Base-by-base conservation (phyloP, 169 alveolate species). In the Plasmodium gallinaceum region DNA sequence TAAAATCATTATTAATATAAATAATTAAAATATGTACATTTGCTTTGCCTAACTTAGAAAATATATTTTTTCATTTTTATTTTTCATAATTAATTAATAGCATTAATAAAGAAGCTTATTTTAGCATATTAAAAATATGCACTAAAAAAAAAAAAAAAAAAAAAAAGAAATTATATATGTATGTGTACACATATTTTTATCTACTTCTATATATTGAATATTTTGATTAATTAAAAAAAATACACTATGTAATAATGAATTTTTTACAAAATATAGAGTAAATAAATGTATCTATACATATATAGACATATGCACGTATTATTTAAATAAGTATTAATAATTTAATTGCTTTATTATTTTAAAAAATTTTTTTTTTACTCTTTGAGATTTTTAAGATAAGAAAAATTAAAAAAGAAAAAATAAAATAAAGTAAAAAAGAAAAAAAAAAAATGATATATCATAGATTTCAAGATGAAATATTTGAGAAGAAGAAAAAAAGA, bases 401-500 rank as follows among this genome's bases (percentile, higher is more conserved):
- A 32, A 32, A 32, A 32, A 32, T 2, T 1, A 32, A 32, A 32
- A 32, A 32, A 32, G 39, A 32, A 32, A 32, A 32, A 32, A 32
- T 1, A 32, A 32, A 32, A 32, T 1, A 32, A 32, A 32, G 4
- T 2, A 32, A 4, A 32, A 32, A 32, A 32, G 4, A 4, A 32
- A 32, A 32, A 7, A 57, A 57, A 5, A 57, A 57, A 22, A 57
- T 57, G 66, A 18, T 57, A 7, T 7, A 14, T 26, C 12, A 57
- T 57, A 65, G 9, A 0, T 9, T 39, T 14, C 74, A 26, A 37
- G 52, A 39, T 65, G 74, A 65, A 0, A 37, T 14, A 39, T 65
- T 32, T 4, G 58, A 37, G 32, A 65, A 12, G 12, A 65, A 39
- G 74, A 65, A 39, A 42, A 65, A 65, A 65, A 65, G 74, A 39